A percentile compares a stretch with the other conserved stretches of the same genome.
Evolutionary conservation across 805 yeast species (phyloP).

Genomic region (Candida nonsorbophila): DNA sequence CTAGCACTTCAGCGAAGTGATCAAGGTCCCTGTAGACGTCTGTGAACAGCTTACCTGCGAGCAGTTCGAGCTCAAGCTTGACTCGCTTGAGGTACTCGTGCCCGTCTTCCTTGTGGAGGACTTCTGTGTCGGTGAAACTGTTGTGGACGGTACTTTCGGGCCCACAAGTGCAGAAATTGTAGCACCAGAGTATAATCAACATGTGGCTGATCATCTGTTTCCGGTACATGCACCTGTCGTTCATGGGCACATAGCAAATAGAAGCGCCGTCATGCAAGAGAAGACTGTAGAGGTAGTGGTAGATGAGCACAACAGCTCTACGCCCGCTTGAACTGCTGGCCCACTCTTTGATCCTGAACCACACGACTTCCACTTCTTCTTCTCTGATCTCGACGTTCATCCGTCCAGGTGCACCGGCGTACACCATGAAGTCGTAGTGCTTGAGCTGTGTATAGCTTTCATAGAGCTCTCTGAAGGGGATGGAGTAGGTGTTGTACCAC

Average conservation of each 20-base stretch:
- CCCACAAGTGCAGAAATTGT: constrained; percentile 6
- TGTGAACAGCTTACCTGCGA: constrained; percentile 7
- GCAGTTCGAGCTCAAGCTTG: constrained; percentile 5
- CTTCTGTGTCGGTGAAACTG: too few relatives aligned
- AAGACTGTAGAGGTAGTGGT: constrained; percentile 5
- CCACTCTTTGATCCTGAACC: constrained; percentile 49
- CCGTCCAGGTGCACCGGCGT: constrained; percentile 22
- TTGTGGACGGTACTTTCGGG: too few relatives aligned
- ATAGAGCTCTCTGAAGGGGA: constrained; percentile 14
- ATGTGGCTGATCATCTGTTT: constrained; percentile 10
- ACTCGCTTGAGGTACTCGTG: constrained; percentile 5
- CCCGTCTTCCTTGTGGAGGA: constrained; percentile 8
- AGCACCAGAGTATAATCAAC: constrained; percentile 11
- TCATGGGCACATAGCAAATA: constrained; percentile 5
- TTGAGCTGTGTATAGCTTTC: constrained; percentile 17
- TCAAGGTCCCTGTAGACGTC: constrained; percentile 5
- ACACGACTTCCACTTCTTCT: constrained; percentile 41
- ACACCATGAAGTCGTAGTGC: constrained; percentile 22
- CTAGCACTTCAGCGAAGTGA: constrained; percentile 6
- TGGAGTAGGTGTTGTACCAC: constrained; percentile 12
- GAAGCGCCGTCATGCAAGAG: constrained; percentile 2
- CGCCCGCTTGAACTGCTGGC: constrained; percentile 41
- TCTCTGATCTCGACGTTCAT: constrained; percentile 38
- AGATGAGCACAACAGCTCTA: constrained; percentile 40
- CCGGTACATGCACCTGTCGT: constrained; percentile 8